Conservation (phyloP, 73 alveolate genomes). For the Tetrahymena borealis region DNA sequence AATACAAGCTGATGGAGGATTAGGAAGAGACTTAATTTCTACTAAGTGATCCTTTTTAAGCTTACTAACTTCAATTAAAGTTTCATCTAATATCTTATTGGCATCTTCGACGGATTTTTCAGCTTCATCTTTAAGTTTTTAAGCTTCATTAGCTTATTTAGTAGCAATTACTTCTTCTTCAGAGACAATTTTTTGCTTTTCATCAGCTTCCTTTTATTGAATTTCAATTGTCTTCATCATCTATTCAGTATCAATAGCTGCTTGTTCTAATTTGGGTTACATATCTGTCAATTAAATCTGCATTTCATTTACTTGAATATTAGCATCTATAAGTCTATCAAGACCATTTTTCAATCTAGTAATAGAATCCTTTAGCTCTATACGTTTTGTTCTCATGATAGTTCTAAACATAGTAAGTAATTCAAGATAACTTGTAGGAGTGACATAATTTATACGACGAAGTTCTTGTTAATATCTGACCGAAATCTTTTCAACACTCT, state of each 20-base stretch:
- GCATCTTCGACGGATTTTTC: slow-evolving; percentile 63
- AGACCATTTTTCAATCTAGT: slow-evolving; percentile 82
- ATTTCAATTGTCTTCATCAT: slow-evolving; percentile 73
- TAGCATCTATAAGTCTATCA: slow-evolving; percentile 81
- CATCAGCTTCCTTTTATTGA: slow-evolving; percentile 76
- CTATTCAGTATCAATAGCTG: slow-evolving; percentile 81
- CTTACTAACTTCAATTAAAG: slow-evolving; percentile 59
- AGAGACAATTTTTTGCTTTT: slow-evolving; percentile 58
- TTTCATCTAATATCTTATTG: slow-evolving; percentile 53
- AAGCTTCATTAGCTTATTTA: slow-evolving; percentile 91
- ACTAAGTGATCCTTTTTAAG: slow-evolving; percentile 70
- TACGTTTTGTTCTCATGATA: slow-evolving; percentile 66
- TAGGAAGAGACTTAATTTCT: slow-evolving; percentile 54
- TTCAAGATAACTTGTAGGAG: slow-evolving; percentile 88
- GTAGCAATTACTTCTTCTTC: slow-evolving; percentile 90
- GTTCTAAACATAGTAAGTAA: slow-evolving; percentile 68
- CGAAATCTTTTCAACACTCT: slow-evolving; percentile 78
- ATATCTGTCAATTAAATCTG: slow-evolving; percentile 71
- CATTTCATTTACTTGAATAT: slow-evolving; percentile 79
- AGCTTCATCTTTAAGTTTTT: slow-evolving; percentile 36
- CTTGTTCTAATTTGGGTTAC: slow-evolving; percentile 83
- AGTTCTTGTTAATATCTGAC: slow-evolving; percentile 72
- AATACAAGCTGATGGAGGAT: slow-evolving; percentile 72
- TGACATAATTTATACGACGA: slow-evolving; percentile 80
- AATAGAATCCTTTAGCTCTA: slow-evolving; percentile 63